Conservation (phyloP, 441 rosid species). For the Populus trichocarpa region DNA sequence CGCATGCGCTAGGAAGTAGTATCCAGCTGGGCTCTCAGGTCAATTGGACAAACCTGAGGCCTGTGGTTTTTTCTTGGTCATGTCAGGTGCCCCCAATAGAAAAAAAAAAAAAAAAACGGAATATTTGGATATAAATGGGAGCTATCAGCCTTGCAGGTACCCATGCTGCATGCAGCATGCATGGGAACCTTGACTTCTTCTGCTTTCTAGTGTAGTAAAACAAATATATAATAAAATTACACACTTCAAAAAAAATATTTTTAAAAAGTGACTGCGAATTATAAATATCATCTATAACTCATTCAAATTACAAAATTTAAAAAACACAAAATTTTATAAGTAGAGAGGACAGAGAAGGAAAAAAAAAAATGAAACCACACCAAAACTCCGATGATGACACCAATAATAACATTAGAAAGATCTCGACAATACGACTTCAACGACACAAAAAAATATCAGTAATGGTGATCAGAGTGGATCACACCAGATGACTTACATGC, state of each 20-base stretch:
- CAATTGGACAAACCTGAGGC: not conserved
- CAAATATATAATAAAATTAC: too few relatives aligned
- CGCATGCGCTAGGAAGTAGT: not conserved
- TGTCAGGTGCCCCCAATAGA: too few relatives aligned
- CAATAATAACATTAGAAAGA: too few relatives aligned
- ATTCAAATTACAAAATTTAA: too few relatives aligned
- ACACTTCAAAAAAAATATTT: too few relatives aligned
- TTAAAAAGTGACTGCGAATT: accelerated
- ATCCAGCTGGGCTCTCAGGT: not conserved
- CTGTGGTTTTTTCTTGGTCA: not conserved
- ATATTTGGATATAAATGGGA: not conserved
- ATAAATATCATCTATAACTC: accelerated
- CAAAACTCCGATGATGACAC: accelerated
- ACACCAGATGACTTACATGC: accelerated
- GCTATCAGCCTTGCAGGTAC: not conserved
- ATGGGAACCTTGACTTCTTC: too few relatives aligned
- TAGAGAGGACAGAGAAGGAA: accelerated
- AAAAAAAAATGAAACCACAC: too few relatives aligned
- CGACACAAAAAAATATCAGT: accelerated
- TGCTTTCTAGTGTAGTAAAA: too few relatives aligned
- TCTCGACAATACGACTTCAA: too few relatives aligned
- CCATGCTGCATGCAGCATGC: not conserved
- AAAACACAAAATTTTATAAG: too few relatives aligned
- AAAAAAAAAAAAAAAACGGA: too few relatives aligned
- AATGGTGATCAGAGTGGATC: accelerated